Base-by-base conservation (phyloP, 768 basidiomycete species). In the Calvatia gigantea region DNA sequence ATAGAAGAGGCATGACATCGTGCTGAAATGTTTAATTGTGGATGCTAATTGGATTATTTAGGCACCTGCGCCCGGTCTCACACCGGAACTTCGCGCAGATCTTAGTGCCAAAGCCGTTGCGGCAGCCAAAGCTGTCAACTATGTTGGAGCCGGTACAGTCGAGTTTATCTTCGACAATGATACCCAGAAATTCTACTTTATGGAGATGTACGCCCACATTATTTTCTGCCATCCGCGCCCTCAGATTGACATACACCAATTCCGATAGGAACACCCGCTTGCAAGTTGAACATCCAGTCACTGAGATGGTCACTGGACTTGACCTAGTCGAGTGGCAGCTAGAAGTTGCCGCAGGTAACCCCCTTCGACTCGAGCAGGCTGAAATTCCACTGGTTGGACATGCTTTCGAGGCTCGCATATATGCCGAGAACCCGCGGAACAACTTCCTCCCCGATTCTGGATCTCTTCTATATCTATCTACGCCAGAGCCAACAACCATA, bases 151-250 rank as follows among this genome's bases (percentile, higher is more conserved):
- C 8, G 92, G 92, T 3, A 94, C 92, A 0, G 91, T 95, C n/a
- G 94, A 98, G 67, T 97, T 98, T 63, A 96, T 98, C 60, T 93
- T 96, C 60, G 94, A 98, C 67, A 94, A 92, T 59, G 88, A 94
- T 66, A 90, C 89, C 6, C 71, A 82, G 54, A 78, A 83, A 57
- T 96, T 96, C 69, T 97, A 86, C 65, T 97, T 97, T 67, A 95
- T 95, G 94, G 94, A 97, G 71, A 96, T 96, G 91, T 86, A 61
- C 50, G 86, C 65, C 15, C 2, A 11, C 21, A 4, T 43, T 25
- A n/a, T 42, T 23, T 21, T 9, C 1, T 23, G 9, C 11, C 21
- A 21, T 4, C 19, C 39, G 39, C n/a, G 39, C n/a, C 2, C 2
- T 4, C 15, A 0, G 8, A 15, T 12, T 21, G 6, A 7, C 1